These are phyloP conservation scores for Sarocladium brachiariae DNA, from an alignment of 2,329 filamentous ascomycete genomes.

Conservation along the genomic window DNA sequence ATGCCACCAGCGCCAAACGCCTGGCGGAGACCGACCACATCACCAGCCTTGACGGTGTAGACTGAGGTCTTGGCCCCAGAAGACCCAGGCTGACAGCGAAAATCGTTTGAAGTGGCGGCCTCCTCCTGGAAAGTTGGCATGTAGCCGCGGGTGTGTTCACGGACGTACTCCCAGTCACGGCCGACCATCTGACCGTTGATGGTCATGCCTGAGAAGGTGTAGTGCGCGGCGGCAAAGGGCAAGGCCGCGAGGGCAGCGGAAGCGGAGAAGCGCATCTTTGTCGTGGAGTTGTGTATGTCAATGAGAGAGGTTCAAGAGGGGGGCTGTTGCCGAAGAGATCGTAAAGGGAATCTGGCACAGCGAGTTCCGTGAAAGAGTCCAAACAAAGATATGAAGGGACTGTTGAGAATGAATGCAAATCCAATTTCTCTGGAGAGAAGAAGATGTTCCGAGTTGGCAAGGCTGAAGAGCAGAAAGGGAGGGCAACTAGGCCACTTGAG, in stretches of 20 bases:
- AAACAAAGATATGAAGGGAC: neutral
- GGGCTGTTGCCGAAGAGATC: too few relatives aligned
- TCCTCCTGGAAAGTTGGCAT: conserved; percentile 15
- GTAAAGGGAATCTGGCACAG: too few relatives aligned
- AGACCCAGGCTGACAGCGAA: conserved; percentile 13
- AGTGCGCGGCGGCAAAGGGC: conserved; percentile 13
- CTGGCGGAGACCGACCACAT: conserved; percentile 13
- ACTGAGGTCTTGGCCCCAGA: conserved; percentile 9
- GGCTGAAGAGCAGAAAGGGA: conserved; percentile 1
- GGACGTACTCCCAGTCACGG: conserved; percentile 16
- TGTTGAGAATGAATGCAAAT: neutral
- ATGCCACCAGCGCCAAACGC: conserved; percentile 13
- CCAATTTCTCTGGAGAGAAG: neutral
- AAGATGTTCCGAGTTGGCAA: neutral
- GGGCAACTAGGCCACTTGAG: conserved; percentile 7
- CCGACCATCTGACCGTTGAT: conserved; percentile 17
- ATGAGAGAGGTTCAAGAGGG: neutral
- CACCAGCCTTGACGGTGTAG: conserved; percentile 14
- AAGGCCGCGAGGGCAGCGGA: conserved; percentile 13
- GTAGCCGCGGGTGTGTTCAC: conserved; percentile 14
- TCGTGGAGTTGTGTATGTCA: neutral
- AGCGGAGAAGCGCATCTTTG: conserved; percentile 2
- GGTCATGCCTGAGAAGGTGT: conserved; percentile 18
- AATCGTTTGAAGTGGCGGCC: conserved; percentile 12
- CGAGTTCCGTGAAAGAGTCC: neutral